Percentiles rank a stretch among this genome's conserved stretches.
phyloP scores from a whole-genome alignment of 2,329 filamentous ascomycete species.

The Ilyonectria robusta region DNA sequence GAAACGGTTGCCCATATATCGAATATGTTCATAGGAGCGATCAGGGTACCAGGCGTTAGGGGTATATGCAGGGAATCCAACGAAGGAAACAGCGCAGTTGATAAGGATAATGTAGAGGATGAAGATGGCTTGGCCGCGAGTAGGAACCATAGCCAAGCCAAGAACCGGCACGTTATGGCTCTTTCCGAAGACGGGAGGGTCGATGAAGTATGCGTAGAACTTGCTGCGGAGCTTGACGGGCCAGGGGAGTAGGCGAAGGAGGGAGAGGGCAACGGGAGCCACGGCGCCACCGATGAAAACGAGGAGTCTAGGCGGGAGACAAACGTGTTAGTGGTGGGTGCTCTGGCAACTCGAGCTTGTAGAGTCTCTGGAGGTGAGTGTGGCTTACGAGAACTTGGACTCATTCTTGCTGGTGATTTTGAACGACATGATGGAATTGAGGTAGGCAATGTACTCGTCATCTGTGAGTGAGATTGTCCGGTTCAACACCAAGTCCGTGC shows the following conservation, averaged over 20 bases:
- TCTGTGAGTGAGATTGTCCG: slow-evolving; percentile 32
- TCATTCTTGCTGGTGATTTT: slow-evolving; percentile 24
- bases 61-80: slow-evolving; percentile 42
- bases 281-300: slow-evolving; percentile 40
- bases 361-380: neutral
- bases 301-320: slow-evolving; percentile 25
- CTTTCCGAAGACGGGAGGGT: slow-evolving; percentile 46
- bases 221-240: slow-evolving; percentile 30
- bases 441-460: slow-evolving; percentile 20
- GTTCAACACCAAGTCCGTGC: slow-evolving; percentile 16
- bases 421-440: slow-evolving; percentile 30
- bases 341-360: neutral
- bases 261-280: slow-evolving; percentile 40
- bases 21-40: slow-evolving; percentile 47
- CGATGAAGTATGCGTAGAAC: slow-evolving; percentile 48
- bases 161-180: slow-evolving; percentile 43
- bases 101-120: slow-evolving; percentile 56
- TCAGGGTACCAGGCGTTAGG: slow-evolving; percentile 50
- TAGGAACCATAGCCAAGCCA: slow-evolving; percentile 53
- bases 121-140: slow-evolving; percentile 60
- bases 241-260: slow-evolving; percentile 40
- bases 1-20: slow-evolving; percentile 56
- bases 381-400: slow-evolving; percentile 39
- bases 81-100: slow-evolving; percentile 53
- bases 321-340: neutral